Evolutionary conservation across 2,329 filamentous ascomycete genomes (phyloP), one percentile per base, ranked within the genome.

Genomic region (Aspergillus aculeatinus): DNA sequence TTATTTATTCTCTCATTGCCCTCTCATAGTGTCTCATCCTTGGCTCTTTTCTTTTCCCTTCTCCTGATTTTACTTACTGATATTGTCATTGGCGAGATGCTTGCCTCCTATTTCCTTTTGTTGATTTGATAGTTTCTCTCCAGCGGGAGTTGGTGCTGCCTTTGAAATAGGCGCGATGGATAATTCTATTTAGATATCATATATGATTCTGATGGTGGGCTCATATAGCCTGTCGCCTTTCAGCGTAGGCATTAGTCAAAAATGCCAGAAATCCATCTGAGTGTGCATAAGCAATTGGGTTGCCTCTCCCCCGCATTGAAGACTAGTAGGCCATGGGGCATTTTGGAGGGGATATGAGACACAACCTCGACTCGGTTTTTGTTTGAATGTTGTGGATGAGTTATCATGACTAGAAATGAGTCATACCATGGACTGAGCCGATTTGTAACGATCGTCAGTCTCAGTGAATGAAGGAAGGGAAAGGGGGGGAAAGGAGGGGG

Each of bases 121-220:
- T 57, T 60, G 59, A 50, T 57, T 52, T 66, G 58, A 57, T 52
- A 44, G 39, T 60, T 68, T 68, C 61, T 66, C 67, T 73, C 67
- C 63, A 74, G 70, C 72, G 69, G 71, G 72, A 70, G 70, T 74
- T 73, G 67, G 67, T 70, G 66, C 64, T 67, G 67, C 61, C 59
- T 63, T 69, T 55, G 56, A 68, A 57, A 63, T 52, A 49, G 57
- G 63, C 57, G 58, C 53, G 51, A 64, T 57, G 61, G 53, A 61
- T 61, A 52, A 58, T 63, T 57, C 57, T 55, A 60, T 31, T 55
- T 65, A 63, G 63, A 65, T 29, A 57, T 58, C 33, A 27, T 47
- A 60, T 58, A 25, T 50, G 59, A 50, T 59, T 57, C 55, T 60
- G 60, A 50, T 56, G 57, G 59, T 58, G 54, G 58, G 49, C 27